Percentiles rank a stretch among this genome's conserved stretches.
These are phyloP conservation scores for Penicillium paneum DNA, from an alignment of 2,329 filamentous ascomycete species.

Conservation along the genomic window DNA sequence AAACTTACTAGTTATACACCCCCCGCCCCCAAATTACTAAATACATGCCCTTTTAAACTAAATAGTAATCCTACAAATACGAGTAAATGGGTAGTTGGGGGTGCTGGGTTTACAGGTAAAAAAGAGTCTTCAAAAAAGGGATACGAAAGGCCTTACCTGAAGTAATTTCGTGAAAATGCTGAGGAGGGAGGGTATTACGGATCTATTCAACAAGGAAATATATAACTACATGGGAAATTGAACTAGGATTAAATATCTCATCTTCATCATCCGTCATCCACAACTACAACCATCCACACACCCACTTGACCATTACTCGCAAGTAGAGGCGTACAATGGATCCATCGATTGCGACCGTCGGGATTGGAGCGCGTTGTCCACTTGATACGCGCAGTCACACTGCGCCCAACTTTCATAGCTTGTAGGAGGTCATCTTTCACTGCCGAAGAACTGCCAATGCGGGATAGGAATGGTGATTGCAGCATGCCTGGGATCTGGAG, in stretches of 20 bases:
- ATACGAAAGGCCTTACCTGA: too few relatives aligned
- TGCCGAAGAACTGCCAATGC: constrained; percentile 48
- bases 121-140: too few relatives aligned
- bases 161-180: neutral
- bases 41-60: too few relatives aligned
- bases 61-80: too few relatives aligned
- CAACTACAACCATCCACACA: constrained; percentile 74
- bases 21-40: too few relatives aligned
- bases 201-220: neutral
- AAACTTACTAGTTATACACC: too few relatives aligned
- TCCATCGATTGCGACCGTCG: constrained; percentile 66
- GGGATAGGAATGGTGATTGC: constrained; percentile 52
- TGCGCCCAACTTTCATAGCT: constrained; percentile 66
- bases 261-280: constrained; percentile 68
- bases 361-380: constrained; percentile 59
- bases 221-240: neutral
- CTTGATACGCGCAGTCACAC: constrained; percentile 70
- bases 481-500: constrained; percentile 66
- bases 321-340: constrained; percentile 71
- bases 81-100: too few relatives aligned
- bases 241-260: constrained; percentile 10
- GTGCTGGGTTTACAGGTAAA: too few relatives aligned
- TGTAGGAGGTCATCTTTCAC: constrained; percentile 53
- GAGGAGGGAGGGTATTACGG: neutral
- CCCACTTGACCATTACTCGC: constrained; percentile 66